Percentiles rank a stretch among this genome's conserved stretches.
These are phyloP conservation scores for Pholiota molesta DNA, from an alignment of 768 basidiomycete genomes.

Conservation along the genomic window DNA sequence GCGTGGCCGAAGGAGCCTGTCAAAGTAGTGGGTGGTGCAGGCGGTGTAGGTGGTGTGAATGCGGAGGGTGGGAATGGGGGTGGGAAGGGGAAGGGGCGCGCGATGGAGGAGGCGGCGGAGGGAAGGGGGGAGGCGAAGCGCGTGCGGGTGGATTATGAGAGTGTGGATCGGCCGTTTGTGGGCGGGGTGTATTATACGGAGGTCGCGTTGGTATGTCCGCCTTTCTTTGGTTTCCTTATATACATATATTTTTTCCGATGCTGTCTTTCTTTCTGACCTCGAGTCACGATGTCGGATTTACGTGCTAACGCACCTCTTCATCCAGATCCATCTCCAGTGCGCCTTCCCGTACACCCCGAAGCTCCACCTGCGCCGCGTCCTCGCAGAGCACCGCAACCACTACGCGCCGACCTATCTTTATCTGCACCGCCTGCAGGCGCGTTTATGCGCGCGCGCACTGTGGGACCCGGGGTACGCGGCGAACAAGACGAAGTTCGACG, in stretches of 20 bases:
- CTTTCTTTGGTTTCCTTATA: neutral
- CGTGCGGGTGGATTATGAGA: conserved; percentile 56
- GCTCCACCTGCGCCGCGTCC: neutral
- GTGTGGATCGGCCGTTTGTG: conserved; percentile 43
- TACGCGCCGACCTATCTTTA: neutral
- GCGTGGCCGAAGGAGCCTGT: neutral
- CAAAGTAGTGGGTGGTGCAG: too few species aligned
- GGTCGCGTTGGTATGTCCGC: conserved; percentile 34
- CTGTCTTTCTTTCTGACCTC: neutral
- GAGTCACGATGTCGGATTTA: too few species aligned
- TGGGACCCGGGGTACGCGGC: neutral
- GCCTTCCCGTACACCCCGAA: neutral
- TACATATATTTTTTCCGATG: neutral
- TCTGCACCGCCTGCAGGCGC: neutral
- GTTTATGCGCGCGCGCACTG: neutral
- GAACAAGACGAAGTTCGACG: neutral
- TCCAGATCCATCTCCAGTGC: neutral
- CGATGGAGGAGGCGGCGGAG: conserved; percentile 32
- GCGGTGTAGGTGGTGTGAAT: too few species aligned
- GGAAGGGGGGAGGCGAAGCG: conserved; percentile 39
- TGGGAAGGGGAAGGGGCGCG: conserved; percentile 30
- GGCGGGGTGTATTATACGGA: conserved; percentile 51
- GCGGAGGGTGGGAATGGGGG: too few species aligned
- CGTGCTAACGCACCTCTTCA: too few species aligned
- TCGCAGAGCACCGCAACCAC: neutral